These are phyloP conservation scores for Eucalyptus pauciflora DNA, from an alignment of 345 rosid species.

Conservation along the genomic window DNA sequence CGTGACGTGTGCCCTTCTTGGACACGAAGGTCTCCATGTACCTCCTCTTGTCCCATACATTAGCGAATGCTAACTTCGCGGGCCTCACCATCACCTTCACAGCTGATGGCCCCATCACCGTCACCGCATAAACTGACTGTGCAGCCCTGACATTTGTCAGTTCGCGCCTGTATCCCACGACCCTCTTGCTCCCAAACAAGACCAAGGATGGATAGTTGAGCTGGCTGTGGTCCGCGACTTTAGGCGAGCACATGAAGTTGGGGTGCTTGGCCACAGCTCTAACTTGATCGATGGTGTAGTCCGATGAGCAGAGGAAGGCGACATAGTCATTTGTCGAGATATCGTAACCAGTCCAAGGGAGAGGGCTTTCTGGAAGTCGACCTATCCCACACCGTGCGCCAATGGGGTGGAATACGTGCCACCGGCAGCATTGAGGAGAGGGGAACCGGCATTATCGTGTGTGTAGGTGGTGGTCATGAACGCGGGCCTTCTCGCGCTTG, in stretches of 20 bases:
- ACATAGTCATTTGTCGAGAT: constrained; percentile 52
- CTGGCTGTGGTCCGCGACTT: constrained; percentile 51
- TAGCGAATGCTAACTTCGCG: constrained; percentile 19
- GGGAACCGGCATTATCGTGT: constrained; percentile 50
- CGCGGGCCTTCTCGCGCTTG: constrained; percentile 72
- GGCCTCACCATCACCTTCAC: constrained; percentile 51
- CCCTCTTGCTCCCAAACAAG: constrained; percentile 45
- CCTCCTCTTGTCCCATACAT: constrained; percentile 52
- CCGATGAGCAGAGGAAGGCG: constrained; percentile 59
- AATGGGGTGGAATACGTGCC: constrained; percentile 43
- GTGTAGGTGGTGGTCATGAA: constrained; percentile 63
- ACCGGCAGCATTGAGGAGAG: constrained; percentile 49
- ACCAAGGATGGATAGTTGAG: constrained; percentile 87
- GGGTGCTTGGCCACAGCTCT: constrained; percentile 48
- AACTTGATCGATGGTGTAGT: constrained; percentile 39
- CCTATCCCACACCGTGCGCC: constrained; percentile 72
- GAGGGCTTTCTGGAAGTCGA: constrained; percentile 64
- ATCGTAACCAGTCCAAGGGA: constrained; percentile 75
- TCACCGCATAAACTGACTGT: constrained; percentile 26
- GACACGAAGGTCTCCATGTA: constrained; percentile 64
- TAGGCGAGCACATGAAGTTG: constrained; percentile 35
- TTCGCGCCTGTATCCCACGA: constrained; percentile 50
- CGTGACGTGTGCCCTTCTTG: constrained; percentile 20
- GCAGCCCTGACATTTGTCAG: constrained; percentile 74
- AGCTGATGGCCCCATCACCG: constrained; percentile 19